A percentile compares a stretch with the other conserved stretches of the same genome.
Evolutionary conservation across 805 yeast genomes (phyloP).

Genomic region (Candida taoyuanica): DNA sequence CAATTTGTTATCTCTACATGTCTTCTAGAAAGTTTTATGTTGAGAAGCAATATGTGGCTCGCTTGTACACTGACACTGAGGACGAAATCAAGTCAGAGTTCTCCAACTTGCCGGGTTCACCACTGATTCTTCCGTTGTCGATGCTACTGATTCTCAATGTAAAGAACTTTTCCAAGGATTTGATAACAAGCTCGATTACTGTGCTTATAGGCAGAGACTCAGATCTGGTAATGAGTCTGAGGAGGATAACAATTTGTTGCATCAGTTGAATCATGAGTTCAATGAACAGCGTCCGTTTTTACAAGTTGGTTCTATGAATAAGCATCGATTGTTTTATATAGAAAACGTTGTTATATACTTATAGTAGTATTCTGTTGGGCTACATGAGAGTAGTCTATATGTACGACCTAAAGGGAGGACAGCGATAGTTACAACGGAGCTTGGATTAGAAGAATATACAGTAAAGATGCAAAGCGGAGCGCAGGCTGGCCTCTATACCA

Average conservation of each 20-base stretch:
- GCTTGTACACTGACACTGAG: background rate
- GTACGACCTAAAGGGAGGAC: too few relatives aligned
- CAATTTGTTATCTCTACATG: background rate
- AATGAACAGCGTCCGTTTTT: background rate
- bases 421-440: too few relatives aligned
- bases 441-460: too few relatives aligned
- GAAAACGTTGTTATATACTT: too few relatives aligned
- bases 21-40: background rate
- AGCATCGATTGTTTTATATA: too few relatives aligned
- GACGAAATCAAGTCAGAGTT: background rate
- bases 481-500: too few relatives aligned
- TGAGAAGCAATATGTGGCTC: background rate
- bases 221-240: background rate
- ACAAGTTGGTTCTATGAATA: background rate
- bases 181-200: background rate
- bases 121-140: background rate
- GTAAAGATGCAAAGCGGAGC: too few relatives aligned
- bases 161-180: background rate
- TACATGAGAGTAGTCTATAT: too few relatives aligned
- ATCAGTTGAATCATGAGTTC: background rate
- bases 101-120: background rate
- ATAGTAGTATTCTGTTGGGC: too few relatives aligned
- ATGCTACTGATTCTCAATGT: slow-evolving; percentile 1
- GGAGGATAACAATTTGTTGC: background rate
- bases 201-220: background rate